Evolutionary conservation across 768 basidiomycete genomes (phyloP).

Genomic region (Agrocybe praecox): DNA sequence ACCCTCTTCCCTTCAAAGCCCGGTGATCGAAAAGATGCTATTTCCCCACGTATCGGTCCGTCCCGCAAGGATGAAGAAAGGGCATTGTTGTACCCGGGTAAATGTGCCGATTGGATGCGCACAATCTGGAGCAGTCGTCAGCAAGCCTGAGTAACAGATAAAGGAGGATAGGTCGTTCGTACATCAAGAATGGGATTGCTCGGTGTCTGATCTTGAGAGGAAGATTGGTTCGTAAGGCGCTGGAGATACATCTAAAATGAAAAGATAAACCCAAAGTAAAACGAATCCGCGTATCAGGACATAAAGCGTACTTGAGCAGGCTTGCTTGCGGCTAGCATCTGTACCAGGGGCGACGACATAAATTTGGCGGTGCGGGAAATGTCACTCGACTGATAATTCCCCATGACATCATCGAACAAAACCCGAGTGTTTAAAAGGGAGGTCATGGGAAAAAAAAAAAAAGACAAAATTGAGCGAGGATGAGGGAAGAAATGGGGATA

Average conservation of each 20-base stretch:
- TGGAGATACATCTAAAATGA: conserved; percentile 52
- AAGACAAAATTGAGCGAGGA: background rate
- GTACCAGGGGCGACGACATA: conserved; percentile 78
- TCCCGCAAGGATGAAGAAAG: conserved; percentile 76
- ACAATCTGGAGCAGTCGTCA: conserved; percentile 51
- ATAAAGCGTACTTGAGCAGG: conserved; percentile 54
- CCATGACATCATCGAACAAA: background rate
- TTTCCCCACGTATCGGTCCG: conserved; percentile 70
- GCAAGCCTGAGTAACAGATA: background rate
- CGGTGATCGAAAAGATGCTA: conserved; percentile 50
- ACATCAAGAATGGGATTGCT: conserved; percentile 48
- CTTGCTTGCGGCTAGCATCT: conserved; percentile 61
- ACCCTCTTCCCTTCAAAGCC: conserved; percentile 51
- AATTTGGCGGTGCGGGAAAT: conserved; percentile 76
- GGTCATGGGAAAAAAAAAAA: background rate
- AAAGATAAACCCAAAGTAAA: too few relatives aligned
- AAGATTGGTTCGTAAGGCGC: conserved; percentile 41
- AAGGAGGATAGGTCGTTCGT: background rate
- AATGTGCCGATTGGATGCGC: conserved; percentile 75
- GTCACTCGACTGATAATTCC: conserved; percentile 52
- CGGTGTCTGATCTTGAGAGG: conserved; percentile 12
- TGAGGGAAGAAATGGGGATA: background rate
- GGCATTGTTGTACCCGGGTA: conserved; percentile 74
- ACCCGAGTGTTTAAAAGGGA: background rate
- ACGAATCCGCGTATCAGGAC: background rate